Percentiles rank a stretch among this genome's conserved stretches.
Evolutionary conservation across 1,139 yeast species (phyloP).

Genomic region (Blastobotrys capitulatus): DNA sequence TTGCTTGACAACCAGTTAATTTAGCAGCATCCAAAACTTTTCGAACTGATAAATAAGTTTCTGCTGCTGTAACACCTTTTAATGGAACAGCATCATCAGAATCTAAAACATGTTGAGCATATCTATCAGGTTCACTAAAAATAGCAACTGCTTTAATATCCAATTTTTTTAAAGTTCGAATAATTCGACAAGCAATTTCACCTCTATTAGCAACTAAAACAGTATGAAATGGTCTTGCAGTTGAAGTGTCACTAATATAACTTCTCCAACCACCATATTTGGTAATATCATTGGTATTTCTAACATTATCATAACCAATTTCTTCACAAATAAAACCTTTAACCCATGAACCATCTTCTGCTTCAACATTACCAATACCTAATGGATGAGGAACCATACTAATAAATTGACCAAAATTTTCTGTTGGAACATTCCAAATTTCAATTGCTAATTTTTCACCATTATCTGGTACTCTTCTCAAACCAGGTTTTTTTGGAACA

Average conservation of each 20-base stretch:
- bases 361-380: slow-evolving; percentile 89
- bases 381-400: slow-evolving; percentile 89
- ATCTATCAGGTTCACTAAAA: slow-evolving; percentile 84
- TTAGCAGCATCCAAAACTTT: slow-evolving; percentile 84
- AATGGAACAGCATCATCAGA: slow-evolving; percentile 82
- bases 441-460: slow-evolving; percentile 70
- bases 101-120: slow-evolving; percentile 74
- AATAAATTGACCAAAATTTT: slow-evolving; percentile 73
- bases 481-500: slow-evolving; percentile 86
- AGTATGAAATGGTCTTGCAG: slow-evolving; percentile 63
- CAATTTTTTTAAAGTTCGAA: slow-evolving; percentile 76
- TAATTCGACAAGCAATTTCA: slow-evolving; percentile 93
- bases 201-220: slow-evolving; percentile 96
- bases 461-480: slow-evolving; percentile 54
- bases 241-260: slow-evolving; percentile 44
- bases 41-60: slow-evolving; percentile 79
- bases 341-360: slow-evolving; percentile 72
- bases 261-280: slow-evolving; percentile 82
- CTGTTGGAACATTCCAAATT: slow-evolving; percentile 74
- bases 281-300: slow-evolving; percentile 76
- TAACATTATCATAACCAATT: slow-evolving; percentile 56
- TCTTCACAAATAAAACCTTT: slow-evolving; percentile 95
- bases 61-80: slow-evolving; percentile 79
- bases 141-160: slow-evolving; percentile 78
- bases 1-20: slow-evolving; percentile 78